phyloP scores from a whole-genome alignment of 441 rosid species.

The Pelargonium australe region DNA sequence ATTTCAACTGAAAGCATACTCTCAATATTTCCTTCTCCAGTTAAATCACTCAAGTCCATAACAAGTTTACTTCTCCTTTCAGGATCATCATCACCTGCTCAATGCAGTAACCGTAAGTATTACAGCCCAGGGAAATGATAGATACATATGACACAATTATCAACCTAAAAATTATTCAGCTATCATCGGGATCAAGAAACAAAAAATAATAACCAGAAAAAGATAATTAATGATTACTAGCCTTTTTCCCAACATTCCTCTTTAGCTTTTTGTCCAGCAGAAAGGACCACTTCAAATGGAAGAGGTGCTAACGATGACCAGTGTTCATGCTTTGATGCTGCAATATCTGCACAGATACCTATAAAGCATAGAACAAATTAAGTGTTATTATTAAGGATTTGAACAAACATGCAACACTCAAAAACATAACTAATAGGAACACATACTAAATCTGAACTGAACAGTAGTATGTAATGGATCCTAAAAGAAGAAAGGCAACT shows the following conservation, averaged over 20 bases:
- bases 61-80: conserved; percentile 62
- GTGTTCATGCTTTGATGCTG: conserved; percentile 5
- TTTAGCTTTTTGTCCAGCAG: conserved; percentile 7
- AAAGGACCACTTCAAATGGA: conserved; percentile 6
- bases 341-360: conserved; percentile 6
- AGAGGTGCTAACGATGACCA: conserved; percentile 7
- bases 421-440: neutral
- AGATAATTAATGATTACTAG: conserved; percentile 28
- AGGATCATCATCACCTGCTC: conserved; percentile 54
- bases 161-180: neutral
- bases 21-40: conserved; percentile 93
- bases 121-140: conserved; percentile 10
- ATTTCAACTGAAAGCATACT: conserved; percentile 97
- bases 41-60: conserved; percentile 70
- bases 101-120: conserved; percentile 14
- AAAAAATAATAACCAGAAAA: conserved; percentile 10
- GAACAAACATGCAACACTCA: neutral
- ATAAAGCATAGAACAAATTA: neutral
- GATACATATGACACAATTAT: conserved; percentile 1
- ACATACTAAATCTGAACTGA: neutral
- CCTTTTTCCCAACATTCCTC: conserved; percentile 63
- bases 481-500: conserved; percentile 1
- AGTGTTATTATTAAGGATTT: neutral
- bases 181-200: neutral
- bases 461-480: neutral